Evolutionary conservation across 2,329 filamentous ascomycete genomes (phyloP), one percentile per base, ranked within the genome.

Genomic region (Aspergillus sp.): DNA sequence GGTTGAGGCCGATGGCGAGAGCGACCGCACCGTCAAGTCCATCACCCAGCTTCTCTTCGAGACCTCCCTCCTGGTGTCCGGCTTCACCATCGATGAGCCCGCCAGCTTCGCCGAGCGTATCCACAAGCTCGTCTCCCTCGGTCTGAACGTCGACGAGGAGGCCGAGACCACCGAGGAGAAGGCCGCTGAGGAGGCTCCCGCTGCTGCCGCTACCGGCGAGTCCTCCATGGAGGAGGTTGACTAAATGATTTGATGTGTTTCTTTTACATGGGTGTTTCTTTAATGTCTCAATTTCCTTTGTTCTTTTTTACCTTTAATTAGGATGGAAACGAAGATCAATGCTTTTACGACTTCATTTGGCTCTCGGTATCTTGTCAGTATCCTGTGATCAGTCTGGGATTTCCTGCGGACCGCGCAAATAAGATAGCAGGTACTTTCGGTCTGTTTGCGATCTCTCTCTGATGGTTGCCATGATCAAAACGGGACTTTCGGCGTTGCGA

Each of bases 181-280:
- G 55, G 71, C 72, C 50, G 72, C 74, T 38, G 82, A 83, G 51
- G 82, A 79, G 59, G 76, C 85, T 52, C 79, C 84, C 52, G 78
- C 86, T 55, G 82, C 80, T 50, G 81, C 82, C 65, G 81, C 81
- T 53, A 79, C 87, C 61, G 88, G 87, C 66, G 91, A 96, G 85
- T 95, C 88, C 80, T 87, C 92, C 75, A 99, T 99, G 94, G 94
- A 99, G 86, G 94, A 99, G 86, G 94, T 99, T 74, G 94, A 99
- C 84, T 99, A 95, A 68, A 78, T 58, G 49, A 22, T 16, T 40
- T 41, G 14, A 53, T 49, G 41, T 13, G 55, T 55, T 42, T 53
- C 49, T 33, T 55, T 51, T 20, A 56, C 36, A 53, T 30, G 26
- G 8, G 7, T 30, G 26, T 30, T 30, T 11, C 26, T 30, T 59